Percentiles rank a stretch among this genome's conserved stretches.
phyloP scores from a whole-genome alignment of 1,139 yeast species.

The Wickerhamomyces sp. region DNA sequence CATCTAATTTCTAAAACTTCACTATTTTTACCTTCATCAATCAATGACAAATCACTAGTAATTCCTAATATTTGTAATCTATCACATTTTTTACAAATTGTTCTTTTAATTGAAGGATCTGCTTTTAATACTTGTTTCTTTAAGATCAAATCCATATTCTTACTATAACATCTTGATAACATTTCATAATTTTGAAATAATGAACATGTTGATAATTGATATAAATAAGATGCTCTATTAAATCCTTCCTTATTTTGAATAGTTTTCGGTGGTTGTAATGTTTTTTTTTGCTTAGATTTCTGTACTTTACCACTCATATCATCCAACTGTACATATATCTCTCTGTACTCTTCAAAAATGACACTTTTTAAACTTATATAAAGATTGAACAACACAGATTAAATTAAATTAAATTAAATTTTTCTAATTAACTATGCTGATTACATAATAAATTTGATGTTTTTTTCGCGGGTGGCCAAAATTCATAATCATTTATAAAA shows the following conservation, averaged over 20 bases:
- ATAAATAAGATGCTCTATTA: slow-evolving; percentile 51
- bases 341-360: too few species aligned
- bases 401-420: too few species aligned
- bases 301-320: neutral
- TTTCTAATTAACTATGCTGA: too few species aligned
- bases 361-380: too few species aligned
- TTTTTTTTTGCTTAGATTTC: neutral
- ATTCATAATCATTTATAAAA: too few species aligned
- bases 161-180: slow-evolving; percentile 45
- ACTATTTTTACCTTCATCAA: slow-evolving; percentile 21
- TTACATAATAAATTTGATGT: too few species aligned
- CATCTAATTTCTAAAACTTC: slow-evolving; percentile 31
- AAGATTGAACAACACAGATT: too few species aligned
- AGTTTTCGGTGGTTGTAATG: neutral
- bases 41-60: slow-evolving; percentile 30
- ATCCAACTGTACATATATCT: too few species aligned
- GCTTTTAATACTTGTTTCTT: slow-evolving; percentile 59
- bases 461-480: too few species aligned
- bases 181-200: slow-evolving; percentile 23
- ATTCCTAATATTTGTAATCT: slow-evolving; percentile 44
- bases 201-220: slow-evolving; percentile 39
- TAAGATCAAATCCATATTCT: slow-evolving; percentile 44
- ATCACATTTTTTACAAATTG: slow-evolving; percentile 56
- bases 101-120: slow-evolving; percentile 57
- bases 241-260: slow-evolving; percentile 55